Evolutionary conservation across 106 monocot genomes (phyloP).

Genomic region (Dendrobium catenatum): DNA sequence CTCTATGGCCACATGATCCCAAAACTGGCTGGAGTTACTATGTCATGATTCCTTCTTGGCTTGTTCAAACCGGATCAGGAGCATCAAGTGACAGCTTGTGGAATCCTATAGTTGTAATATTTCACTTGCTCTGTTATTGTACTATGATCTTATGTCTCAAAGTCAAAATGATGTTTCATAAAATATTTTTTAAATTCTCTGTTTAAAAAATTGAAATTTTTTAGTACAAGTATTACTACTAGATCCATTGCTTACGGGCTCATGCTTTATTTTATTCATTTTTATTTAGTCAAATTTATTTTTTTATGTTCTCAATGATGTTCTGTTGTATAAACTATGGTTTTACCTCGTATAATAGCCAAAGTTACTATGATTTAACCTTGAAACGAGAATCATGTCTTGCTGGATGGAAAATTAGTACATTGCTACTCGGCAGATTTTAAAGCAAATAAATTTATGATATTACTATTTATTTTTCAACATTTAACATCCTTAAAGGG

Average conservation of each 20-base stretch:
- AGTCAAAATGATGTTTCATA: not conserved
- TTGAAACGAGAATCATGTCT: too few species aligned
- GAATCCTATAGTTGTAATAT: conserved; percentile 58
- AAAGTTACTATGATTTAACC: too few species aligned
- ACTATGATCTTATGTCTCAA: not conserved
- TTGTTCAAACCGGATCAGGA: conserved; percentile 35
- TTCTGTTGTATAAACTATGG: too few species aligned
- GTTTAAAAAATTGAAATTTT: too few species aligned
- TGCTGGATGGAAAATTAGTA: too few species aligned
- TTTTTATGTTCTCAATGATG: too few species aligned
- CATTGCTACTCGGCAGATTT: too few species aligned
- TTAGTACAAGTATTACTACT: too few species aligned
- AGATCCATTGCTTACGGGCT: too few species aligned
- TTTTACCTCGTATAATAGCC: too few species aligned
- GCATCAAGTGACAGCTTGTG: conserved; percentile 33
- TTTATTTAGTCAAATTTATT: too few species aligned
- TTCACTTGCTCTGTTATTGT: conserved; percentile 9
- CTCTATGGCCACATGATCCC: conserved; percentile 72
- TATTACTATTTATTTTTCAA: not conserved
- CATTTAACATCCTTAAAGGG: conserved; percentile 44
- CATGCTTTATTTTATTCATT: too few species aligned
- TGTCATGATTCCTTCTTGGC: conserved; percentile 63
- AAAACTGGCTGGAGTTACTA: conserved; percentile 68
- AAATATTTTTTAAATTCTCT: not conserved
- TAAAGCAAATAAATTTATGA: not conserved